Base-by-base conservation (phyloP, 2,329 filamentous ascomycete genomes). In the Clarireedia homoeocarpa region DNA sequence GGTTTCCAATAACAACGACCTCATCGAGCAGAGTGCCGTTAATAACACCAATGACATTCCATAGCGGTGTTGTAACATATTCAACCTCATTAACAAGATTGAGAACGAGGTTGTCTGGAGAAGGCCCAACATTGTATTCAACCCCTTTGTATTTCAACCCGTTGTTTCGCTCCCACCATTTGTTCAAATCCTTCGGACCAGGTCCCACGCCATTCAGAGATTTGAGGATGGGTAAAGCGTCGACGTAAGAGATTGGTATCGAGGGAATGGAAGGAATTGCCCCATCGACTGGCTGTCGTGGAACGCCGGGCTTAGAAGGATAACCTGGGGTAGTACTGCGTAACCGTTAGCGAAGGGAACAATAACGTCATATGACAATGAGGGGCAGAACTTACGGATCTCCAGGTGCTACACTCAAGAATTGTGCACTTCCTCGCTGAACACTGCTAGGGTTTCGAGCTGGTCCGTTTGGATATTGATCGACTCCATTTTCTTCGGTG, bases 21-120 rank as follows among this genome's bases (percentile, higher is more conserved):
- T 96, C 91, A 64, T 96, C 84, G 65, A 91, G 83, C 38, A 94
- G 83, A 0, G 86, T 88, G 9, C 92, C 94, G 65, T 96, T 96
- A 69, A 99, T 89, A 47, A 94, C 77, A 46, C 92, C 92, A 61
- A 97, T 92, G 2, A 94, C 89, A 67, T 99, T 87, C 91, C 91
- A 96, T 52, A 92, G 75, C 4, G 88, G 87, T 0, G 87, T 94
- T 1, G 81, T 92, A 14, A 83, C 82, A 66, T 95, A 94, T 47
- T 90, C 82, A 72, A 95, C 89, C 65, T 90, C 76, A 65, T 92
- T 96, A 66, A 80, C 42, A 6, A 89, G 78, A 67, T 91, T 89
- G 54, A 94, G 74, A 0, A 83, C 82, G 1, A 92, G 67, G 53
- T 81, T 72, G 15, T 88, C 81, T 0, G 91, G 74, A 5, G 84